These are phyloP conservation scores for Sideroxylon spinosum DNA, from an alignment of 179 eudicot genomes.

Conservation along the genomic window DNA sequence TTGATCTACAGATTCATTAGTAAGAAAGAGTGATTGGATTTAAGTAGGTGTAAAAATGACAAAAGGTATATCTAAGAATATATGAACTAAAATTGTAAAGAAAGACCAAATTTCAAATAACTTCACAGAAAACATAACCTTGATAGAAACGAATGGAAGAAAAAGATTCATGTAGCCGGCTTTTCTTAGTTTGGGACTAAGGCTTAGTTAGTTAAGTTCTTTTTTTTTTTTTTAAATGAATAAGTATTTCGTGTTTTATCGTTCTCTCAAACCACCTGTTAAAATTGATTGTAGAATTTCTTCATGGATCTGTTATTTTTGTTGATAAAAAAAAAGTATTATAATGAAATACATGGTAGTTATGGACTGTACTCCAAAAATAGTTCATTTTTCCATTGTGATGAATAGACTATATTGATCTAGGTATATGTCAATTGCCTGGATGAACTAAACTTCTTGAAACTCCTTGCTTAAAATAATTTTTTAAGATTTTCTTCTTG, in stretches of 20 bases:
- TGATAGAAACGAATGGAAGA: too few relatives aligned
- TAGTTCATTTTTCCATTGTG: not conserved
- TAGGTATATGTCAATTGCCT: not conserved
- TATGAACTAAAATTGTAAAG: too few relatives aligned
- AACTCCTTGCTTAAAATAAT: not conserved
- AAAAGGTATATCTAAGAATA: too few relatives aligned
- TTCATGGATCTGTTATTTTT: not conserved
- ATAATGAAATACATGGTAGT: not conserved
- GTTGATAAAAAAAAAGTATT: not conserved
- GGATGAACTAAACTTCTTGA: not conserved
- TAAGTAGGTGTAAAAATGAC: too few relatives aligned
- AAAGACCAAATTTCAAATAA: too few relatives aligned
- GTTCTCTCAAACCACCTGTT: too few relatives aligned
- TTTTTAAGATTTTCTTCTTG: constrained; percentile 5
- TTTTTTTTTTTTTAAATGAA: not conserved
- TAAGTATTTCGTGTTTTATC: not conserved
- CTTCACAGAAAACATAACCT: too few relatives aligned
- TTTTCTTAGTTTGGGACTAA: too few relatives aligned
- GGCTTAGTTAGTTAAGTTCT: not conserved
- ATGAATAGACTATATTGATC: constrained; percentile 6
- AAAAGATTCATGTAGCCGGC: too few relatives aligned
- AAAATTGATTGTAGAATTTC: not conserved
- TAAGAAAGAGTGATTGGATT: too few relatives aligned
- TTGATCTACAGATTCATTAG: too few relatives aligned
- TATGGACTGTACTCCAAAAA: not conserved